phyloP scores from a whole-genome alignment of 164 flowering plant genomes.

The grape (Vitis vinifera) region DNA sequence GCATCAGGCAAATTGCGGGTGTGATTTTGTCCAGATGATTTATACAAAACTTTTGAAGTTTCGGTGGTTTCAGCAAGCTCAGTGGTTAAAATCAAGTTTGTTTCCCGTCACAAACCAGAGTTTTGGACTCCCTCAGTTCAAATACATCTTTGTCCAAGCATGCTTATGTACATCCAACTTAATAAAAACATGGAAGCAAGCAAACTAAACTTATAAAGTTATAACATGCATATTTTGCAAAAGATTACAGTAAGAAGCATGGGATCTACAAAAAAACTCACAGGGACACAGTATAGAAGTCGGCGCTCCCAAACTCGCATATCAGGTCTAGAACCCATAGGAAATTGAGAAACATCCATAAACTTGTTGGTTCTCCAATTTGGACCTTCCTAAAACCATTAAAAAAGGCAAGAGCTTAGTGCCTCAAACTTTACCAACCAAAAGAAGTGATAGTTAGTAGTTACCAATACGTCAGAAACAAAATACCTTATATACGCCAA shows the following conservation, averaged over 20 bases:
- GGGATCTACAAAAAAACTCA: conserved; percentile 30
- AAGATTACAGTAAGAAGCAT: neutral
- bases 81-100: too few relatives aligned
- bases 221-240: neutral
- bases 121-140: too few relatives aligned
- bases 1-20: neutral
- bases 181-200: neutral
- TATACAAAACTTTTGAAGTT: too few relatives aligned
- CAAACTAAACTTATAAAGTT: neutral
- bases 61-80: too few relatives aligned
- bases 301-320: conserved; percentile 84
- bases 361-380: conserved; percentile 87
- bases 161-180: too few relatives aligned
- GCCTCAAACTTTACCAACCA: too few relatives aligned
- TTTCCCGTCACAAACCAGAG: too few relatives aligned
- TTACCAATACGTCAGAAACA: neutral
- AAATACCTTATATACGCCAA: conserved; percentile 86
- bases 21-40: neutral
- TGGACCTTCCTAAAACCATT: conserved; percentile 50
- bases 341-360: conserved; percentile 53
- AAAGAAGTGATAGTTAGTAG: neutral
- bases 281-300: conserved; percentile 76
- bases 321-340: conserved; percentile 53
- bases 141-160: too few relatives aligned
- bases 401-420: neutral